Evolutionary conservation across 768 basidiomycete species (phyloP), one percentile per base, ranked within the genome.

Genomic region (Suillus variegatus): DNA sequence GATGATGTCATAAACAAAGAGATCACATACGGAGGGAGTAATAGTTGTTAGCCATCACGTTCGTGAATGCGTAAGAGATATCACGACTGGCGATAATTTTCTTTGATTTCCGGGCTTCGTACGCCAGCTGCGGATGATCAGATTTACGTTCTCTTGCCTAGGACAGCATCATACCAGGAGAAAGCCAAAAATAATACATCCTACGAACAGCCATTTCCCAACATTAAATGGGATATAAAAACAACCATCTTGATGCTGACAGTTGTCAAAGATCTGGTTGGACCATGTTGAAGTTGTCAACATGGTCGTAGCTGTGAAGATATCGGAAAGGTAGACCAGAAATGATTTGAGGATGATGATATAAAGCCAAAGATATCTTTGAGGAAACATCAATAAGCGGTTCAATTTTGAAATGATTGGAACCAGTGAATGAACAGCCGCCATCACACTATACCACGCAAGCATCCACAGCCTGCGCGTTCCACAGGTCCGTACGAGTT

Each of bases 161-260:
- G 58, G 22, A 22, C 7, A 16, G 25, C 40, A 25, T 65, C 91
- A 67, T 73, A 94, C 95, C 75, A 99, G 81, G 36, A 99, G 82
- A 81, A 98, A 99, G n/a, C 94, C 95, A 77, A 97, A 93, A 70
- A 97, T 91, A 85, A 99, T 99, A 79, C 97, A 99, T 55, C 94
- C 95, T 22, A 97, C 91, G 81, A 99, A 99, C 66, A 99, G 82
- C 95, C 95, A 99, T 78, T 95, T 93, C 61, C 94, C 95, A 63
- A 93, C 88, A 65, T 83, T 81, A 80, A 97, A 99, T 2, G 93
- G 90, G 69, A 95, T 91, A 73, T 91, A 86, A 61, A 95, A 88
- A 75, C 95, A 97, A 49, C 88, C 88, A 6, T 85, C 76, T 61
- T 86, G 78, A 38, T 77, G 72, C 54, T 81, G 78, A 75, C 95